phyloP scores from a whole-genome alignment of 78 protist genomes.

The Speleostelium caveatum region DNA sequence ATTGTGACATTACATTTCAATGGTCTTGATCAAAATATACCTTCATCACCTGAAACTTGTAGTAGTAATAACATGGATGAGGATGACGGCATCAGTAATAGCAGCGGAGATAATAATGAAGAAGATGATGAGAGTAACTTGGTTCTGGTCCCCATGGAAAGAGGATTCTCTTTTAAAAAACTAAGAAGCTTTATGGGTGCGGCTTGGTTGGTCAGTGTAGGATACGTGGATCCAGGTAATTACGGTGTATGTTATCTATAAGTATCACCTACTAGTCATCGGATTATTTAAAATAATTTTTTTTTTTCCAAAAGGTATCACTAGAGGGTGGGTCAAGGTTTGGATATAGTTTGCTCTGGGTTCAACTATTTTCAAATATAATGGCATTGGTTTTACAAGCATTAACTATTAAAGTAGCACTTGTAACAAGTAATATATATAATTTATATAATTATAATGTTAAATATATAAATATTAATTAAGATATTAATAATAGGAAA shows the following conservation, averaged over 20 bases:
- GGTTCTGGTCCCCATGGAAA: no score
- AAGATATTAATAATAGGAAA: no score
- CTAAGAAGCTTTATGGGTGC: slow-evolving; percentile 45
- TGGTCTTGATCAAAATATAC: no score
- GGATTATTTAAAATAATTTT: neutral
- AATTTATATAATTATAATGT: neutral
- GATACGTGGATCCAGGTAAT: slow-evolving; percentile 75
- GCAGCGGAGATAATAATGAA: no score
- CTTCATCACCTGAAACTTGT: no score
- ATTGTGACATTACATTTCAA: no score
- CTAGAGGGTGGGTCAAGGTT: slow-evolving; percentile 68
- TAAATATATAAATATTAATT: neutral
- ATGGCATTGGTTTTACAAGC: slow-evolving; percentile 86
- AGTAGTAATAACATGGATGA: no score
- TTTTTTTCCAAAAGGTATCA: slow-evolving; percentile 37
- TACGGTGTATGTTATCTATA: no score
- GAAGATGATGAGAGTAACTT: no score
- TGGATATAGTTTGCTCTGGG: slow-evolving; percentile 89
- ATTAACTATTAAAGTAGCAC: slow-evolving; percentile 81
- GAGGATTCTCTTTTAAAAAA: slow-evolving; percentile 45
- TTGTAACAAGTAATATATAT: slow-evolving; percentile 83
- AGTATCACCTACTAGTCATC: neutral
- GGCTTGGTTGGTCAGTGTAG: slow-evolving; percentile 24
- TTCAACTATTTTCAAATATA: slow-evolving; percentile 73
- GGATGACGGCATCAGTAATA: no score